phyloP scores from a whole-genome alignment of 768 basidiomycete species.

The Hebeloma cylindrosporum region DNA sequence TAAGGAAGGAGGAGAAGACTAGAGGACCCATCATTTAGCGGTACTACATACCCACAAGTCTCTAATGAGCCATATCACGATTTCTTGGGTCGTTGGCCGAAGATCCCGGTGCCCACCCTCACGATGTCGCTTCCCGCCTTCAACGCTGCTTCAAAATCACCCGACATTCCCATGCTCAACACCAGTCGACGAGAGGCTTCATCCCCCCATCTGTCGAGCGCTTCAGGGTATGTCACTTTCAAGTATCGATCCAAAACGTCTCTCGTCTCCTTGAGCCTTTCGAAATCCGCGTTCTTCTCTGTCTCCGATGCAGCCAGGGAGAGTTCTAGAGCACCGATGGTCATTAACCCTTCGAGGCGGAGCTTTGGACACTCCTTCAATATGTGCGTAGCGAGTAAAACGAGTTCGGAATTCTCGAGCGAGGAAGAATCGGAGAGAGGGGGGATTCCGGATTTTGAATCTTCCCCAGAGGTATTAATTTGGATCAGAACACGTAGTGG shows the following conservation, averaged over 20 bases:
- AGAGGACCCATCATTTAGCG: too few relatives aligned
- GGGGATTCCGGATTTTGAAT: constrained; percentile 81
- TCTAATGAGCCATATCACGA: too few relatives aligned
- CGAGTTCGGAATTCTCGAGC: constrained; percentile 48
- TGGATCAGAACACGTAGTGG: constrained; percentile 87
- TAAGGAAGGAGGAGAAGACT: too few relatives aligned
- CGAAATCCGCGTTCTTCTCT: constrained; percentile 70
- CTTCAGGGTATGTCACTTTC: constrained; percentile 22
- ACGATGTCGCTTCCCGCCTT: constrained; percentile 84
- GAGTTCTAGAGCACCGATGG: constrained; percentile 82
- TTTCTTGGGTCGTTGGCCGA: constrained; percentile 72
- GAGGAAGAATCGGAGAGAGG: constrained; percentile 46
- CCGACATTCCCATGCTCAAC: constrained; percentile 97
- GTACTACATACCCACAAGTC: constrained; percentile 18
- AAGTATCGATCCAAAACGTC: constrained; percentile 54
- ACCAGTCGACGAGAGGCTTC: constrained; percentile 48
- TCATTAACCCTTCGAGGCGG: constrained; percentile 88
- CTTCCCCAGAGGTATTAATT: constrained; percentile 95
- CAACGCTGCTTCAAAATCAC: constrained; percentile 87
- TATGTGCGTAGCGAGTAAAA: constrained; percentile 69
- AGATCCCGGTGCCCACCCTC: constrained; percentile 88
- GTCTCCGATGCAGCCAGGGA: constrained; percentile 56
- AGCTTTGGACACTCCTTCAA: constrained; percentile 72
- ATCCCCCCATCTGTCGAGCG: constrained; percentile 45
- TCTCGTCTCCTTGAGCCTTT: constrained; percentile 60